Base-by-base conservation (phyloP, 2,329 filamentous ascomycete genomes). In the Diplodia sapinea region DNA sequence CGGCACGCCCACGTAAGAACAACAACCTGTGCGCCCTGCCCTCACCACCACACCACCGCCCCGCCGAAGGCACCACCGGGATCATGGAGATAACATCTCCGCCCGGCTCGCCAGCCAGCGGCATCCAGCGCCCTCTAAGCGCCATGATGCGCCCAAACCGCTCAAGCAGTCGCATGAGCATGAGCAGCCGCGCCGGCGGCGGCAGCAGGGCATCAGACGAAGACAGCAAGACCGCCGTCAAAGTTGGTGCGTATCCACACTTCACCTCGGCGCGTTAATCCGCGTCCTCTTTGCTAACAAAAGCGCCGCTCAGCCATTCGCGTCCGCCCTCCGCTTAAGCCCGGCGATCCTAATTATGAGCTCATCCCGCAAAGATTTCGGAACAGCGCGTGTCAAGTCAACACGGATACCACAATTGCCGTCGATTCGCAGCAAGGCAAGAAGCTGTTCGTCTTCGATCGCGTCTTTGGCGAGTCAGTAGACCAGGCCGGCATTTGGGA, bases 341-440 rank as follows among this genome's bases (percentile, higher is more conserved):
- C 93, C 6, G 87, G 86, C 72, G 95, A 99, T 78, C 95, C 95
- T 6, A 94, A 94, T 70, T 99, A 87, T 82, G 95, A 99, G 71
- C 87, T 98, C 71, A 95, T 99, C 68, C 95, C 95, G 15, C 94
- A 97, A 79, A 89, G 95, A 75, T 99, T 99, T 76, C 94, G 97
- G 79, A 88, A 91, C 71, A 90, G 94, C 49, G 97, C 94, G 84
- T 93, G 96, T 70, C 93, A 97, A 71, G 92, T 94, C 69, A 93
- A 90, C 12, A 92, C 93, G 17, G 86, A 91, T 54, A 97, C 93
- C 7, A 96, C 87, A 76, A 83, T 99, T 59, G 86, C 92, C 29
- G 93, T 99, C 72, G 95, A 98, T 75, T 91, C 94, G 2, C 50
- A 56, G 31, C 93, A 97, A 76, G 95, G 94, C 61, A 91, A 91